phyloP scores from a whole-genome alignment of 2,329 filamentous ascomycete species.

The Metarhizium album region DNA sequence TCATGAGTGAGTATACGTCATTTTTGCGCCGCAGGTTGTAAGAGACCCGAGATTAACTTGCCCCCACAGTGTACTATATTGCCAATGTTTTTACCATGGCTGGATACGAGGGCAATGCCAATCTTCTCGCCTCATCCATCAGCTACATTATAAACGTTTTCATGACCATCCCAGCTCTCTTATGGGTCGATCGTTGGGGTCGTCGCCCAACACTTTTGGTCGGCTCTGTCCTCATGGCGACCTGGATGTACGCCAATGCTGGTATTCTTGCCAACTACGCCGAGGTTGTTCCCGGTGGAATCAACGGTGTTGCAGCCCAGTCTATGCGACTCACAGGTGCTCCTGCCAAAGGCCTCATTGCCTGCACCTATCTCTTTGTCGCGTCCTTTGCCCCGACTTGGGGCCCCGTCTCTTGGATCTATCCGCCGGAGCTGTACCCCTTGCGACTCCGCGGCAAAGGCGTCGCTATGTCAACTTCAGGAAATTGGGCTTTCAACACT shows the following conservation, averaged over 20 bases:
- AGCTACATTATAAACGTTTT: slow-evolving; percentile 65
- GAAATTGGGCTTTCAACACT: slow-evolving; percentile 31
- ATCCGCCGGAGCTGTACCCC: slow-evolving; percentile 47
- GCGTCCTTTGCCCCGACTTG: slow-evolving; percentile 35
- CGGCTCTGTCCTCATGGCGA: slow-evolving; percentile 55
- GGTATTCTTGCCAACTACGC: slow-evolving; percentile 40
- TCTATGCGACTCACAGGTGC: slow-evolving; percentile 36
- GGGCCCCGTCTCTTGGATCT: slow-evolving; percentile 42
- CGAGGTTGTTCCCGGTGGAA: slow-evolving; percentile 27
- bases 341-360: slow-evolving; percentile 52
- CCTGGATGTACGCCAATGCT: slow-evolving; percentile 46
- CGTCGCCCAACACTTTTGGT: slow-evolving; percentile 57
- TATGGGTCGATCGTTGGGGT: slow-evolving; percentile 68
- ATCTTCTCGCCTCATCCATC: slow-evolving; percentile 43
- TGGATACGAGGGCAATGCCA: slow-evolving; percentile 32
- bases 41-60: neutral
- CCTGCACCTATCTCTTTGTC: slow-evolving; percentile 53
- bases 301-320: slow-evolving; percentile 31
- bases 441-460: slow-evolving; percentile 40
- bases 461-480: slow-evolving; percentile 39
- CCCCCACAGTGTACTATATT: slow-evolving; percentile 49
- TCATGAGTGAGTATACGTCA: slow-evolving; percentile 37
- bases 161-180: slow-evolving; percentile 65
- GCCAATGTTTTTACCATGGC: slow-evolving; percentile 29
- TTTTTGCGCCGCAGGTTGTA: neutral